Conservation (phyloP, 805 yeast species). For the Metschnikowia proteae region DNA sequence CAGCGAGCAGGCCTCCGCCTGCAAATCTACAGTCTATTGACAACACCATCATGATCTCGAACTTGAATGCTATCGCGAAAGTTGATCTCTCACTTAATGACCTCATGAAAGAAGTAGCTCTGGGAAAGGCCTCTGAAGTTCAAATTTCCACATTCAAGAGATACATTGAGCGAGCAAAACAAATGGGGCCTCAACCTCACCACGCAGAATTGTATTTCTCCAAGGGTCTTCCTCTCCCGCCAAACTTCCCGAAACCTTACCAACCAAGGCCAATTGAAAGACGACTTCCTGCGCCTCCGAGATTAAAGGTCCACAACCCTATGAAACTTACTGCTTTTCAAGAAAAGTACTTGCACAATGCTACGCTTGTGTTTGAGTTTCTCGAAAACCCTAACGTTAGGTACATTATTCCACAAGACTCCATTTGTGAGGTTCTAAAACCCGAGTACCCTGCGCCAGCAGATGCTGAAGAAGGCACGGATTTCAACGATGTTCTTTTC, state of each 20-base stretch:
- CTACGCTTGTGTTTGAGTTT: slow-evolving; percentile 81
- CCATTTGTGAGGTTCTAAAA: slow-evolving; percentile 58
- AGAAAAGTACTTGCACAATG: slow-evolving; percentile 61
- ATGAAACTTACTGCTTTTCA: slow-evolving; percentile 72
- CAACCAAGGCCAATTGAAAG: slow-evolving; percentile 12
- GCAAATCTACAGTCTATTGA: slow-evolving; percentile 53
- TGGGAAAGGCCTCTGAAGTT: slow-evolving; percentile 67
- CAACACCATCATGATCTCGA: slow-evolving; percentile 78
- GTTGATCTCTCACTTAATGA: slow-evolving; percentile 61
- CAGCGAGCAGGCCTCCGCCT: slow-evolving; percentile 12
- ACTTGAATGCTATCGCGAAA: slow-evolving; percentile 78
- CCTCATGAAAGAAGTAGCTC: slow-evolving; percentile 82
- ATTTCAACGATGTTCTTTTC: slow-evolving; percentile 37
- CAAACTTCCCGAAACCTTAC: slow-evolving; percentile 18
- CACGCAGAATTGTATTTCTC: slow-evolving; percentile 29
- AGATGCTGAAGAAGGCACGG: slow-evolving; percentile 21
- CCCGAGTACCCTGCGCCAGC: slow-evolving; percentile 24
- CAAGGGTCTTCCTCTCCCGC: slow-evolving; percentile 18
- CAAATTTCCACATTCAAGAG: slow-evolving; percentile 78
- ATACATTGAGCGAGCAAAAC: slow-evolving; percentile 73
- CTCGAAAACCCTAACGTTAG: slow-evolving; percentile 74
- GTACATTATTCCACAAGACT: slow-evolving; percentile 69
- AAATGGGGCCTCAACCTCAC: slow-evolving; percentile 59
- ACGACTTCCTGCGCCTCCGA: slow-evolving; percentile 17
- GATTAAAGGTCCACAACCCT: slow-evolving; percentile 34